Evolutionary conservation across 768 basidiomycete genomes (phyloP).

Genomic region (Tylopilus sp.): DNA sequence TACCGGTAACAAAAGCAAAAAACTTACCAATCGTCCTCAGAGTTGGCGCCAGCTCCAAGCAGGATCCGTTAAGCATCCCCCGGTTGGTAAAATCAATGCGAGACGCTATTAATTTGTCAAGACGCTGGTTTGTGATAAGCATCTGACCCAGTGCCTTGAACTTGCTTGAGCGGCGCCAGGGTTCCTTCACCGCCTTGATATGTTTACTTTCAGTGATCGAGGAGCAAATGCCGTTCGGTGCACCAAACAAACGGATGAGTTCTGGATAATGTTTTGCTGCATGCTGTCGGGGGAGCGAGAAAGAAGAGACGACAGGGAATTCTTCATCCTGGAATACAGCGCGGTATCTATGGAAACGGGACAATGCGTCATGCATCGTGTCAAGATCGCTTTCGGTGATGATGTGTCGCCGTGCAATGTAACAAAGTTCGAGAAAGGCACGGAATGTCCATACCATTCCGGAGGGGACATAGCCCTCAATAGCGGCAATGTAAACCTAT

Average conservation of each 20-base stretch:
- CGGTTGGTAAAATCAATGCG: background rate
- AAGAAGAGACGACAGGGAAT: background rate
- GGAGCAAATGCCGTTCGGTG: background rate
- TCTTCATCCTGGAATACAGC: background rate
- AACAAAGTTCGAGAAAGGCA: background rate
- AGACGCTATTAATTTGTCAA: background rate
- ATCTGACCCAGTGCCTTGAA: no score
- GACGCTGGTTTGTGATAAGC: no score
- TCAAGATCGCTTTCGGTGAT: background rate
- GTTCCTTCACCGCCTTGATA: conserved; percentile 2
- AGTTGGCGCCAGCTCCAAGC: background rate
- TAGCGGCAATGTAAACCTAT: background rate
- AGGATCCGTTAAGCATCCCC: background rate
- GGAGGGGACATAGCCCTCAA: background rate
- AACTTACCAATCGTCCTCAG: background rate
- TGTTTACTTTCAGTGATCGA: no score
- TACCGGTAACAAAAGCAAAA: background rate
- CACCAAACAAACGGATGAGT: background rate
- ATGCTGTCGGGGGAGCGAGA: background rate
- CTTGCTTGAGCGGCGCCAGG: background rate
- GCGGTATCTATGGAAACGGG: background rate
- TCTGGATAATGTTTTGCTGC: background rate
- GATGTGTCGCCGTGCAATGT: background rate
- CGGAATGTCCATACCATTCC: background rate
- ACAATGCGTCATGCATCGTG: background rate